Evolutionary conservation across 345 rosid genomes (phyloP).

Genomic region (Draba incana): DNA sequence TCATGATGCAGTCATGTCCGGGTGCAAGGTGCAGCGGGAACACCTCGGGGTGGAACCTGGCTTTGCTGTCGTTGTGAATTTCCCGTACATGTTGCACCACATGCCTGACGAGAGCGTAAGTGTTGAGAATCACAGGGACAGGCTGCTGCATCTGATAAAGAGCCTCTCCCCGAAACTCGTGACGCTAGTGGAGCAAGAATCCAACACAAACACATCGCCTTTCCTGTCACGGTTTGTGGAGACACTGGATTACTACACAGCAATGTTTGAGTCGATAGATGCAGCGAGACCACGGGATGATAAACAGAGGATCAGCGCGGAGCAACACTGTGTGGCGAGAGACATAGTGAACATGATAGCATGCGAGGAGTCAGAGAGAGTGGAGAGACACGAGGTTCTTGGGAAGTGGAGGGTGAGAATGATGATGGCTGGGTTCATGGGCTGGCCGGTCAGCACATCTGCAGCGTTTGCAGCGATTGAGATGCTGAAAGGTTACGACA

Average conservation of each 20-base stretch:
- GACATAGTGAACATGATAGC: slow-evolving; percentile 91
- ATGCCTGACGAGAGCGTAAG: slow-evolving; percentile 98
- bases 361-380: slow-evolving; percentile 77
- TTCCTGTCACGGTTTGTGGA: slow-evolving; percentile 64
- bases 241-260: slow-evolving; percentile 71
- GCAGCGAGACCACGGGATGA: slow-evolving; percentile 59
- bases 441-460: slow-evolving; percentile 46
- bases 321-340: slow-evolving; percentile 85
- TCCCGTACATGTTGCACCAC: slow-evolving; percentile 89
- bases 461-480: slow-evolving; percentile 49
- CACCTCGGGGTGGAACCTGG: slow-evolving; percentile 65
- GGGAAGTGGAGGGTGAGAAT: slow-evolving; percentile 77
- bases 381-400: slow-evolving; percentile 75
- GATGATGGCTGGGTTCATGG: slow-evolving; percentile 69
- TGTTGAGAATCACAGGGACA: slow-evolving; percentile 74
- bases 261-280: slow-evolving; percentile 83
- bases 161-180: slow-evolving; percentile 79
- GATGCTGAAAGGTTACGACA: slow-evolving; percentile 52
- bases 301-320: slow-evolving; percentile 70
- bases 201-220: slow-evolving; percentile 79
- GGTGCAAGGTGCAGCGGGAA: slow-evolving; percentile 61
- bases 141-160: slow-evolving; percentile 75
- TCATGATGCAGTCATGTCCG: slow-evolving; percentile 74
- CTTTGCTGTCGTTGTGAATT: slow-evolving; percentile 86
- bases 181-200: slow-evolving; percentile 80